These are phyloP conservation scores for Medicago arabica DNA, from an alignment of 306 rosid species.

Conservation along the genomic window DNA sequence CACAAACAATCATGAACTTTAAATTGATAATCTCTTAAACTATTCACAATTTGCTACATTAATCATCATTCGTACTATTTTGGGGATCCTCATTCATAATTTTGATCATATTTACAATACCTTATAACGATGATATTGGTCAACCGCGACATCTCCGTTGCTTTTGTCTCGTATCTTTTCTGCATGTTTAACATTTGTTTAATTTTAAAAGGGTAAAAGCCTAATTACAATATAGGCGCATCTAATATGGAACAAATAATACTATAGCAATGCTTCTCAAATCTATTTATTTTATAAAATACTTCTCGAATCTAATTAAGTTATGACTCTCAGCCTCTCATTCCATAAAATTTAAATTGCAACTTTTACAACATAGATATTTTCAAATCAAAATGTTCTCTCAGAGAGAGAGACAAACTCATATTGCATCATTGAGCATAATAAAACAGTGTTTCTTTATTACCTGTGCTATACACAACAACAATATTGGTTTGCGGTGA, in stretches of 20 bases:
- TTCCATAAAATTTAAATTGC: background rate
- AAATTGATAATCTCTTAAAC: background rate
- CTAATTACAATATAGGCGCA: too few relatives aligned
- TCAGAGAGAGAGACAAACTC: background rate
- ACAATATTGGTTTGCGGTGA: too few relatives aligned
- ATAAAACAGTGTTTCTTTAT: background rate
- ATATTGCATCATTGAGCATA: background rate
- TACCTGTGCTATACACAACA: background rate
- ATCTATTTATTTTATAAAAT: too few relatives aligned
- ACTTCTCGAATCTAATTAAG: too few relatives aligned
- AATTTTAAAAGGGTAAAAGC: background rate
- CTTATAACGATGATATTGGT: conserved; percentile 57
- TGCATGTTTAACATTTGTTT: conserved; percentile 31
- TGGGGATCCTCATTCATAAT: too few relatives aligned
- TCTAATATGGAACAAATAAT: too few relatives aligned
- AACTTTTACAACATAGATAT: background rate
- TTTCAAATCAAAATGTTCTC: background rate
- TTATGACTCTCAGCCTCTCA: too few relatives aligned
- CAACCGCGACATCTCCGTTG: conserved; percentile 53
- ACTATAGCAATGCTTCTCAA: too few relatives aligned
- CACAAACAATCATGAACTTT: too few relatives aligned
- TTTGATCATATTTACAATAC: conserved; percentile 10
- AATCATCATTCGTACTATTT: too few relatives aligned
- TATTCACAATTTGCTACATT: background rate
- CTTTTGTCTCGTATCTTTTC: conserved; percentile 52